Evolutionary conservation across 192 early-diverging fungal species (phyloP).

Genomic region (Backusella westeae): DNA sequence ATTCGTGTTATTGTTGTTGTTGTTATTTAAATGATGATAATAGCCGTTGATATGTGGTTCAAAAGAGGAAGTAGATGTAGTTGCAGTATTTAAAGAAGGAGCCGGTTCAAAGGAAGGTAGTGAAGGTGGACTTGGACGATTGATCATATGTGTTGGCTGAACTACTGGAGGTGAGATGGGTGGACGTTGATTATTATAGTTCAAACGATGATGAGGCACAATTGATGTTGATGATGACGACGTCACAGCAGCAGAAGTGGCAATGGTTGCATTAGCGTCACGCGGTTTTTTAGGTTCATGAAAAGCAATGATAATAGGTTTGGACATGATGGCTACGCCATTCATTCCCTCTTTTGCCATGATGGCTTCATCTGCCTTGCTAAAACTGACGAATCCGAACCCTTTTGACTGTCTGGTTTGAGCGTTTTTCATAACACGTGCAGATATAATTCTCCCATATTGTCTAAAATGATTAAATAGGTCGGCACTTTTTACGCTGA

Average conservation of each 20-base stretch:
- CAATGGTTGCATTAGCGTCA: not conserved
- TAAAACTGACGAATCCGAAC: conserved; percentile 95
- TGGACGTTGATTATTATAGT: not conserved
- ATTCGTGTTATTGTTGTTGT: not conserved
- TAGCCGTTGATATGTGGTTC: not conserved
- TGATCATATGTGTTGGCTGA: not conserved
- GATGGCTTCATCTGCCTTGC: conserved; percentile 84
- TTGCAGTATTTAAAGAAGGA: not conserved
- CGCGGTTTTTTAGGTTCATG: conserved; percentile 92
- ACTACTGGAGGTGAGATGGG: not conserved
- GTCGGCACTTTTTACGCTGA: conserved; percentile 87
- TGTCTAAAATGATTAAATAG: conserved; percentile 88
- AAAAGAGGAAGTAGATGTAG: not conserved
- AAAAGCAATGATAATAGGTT: conserved; percentile 89
- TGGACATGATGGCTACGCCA: conserved; percentile 72
- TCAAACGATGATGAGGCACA: not conserved
- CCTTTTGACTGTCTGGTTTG: conserved; percentile 75
- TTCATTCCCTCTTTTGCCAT: conserved; percentile 91
- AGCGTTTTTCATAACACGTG: conserved; percentile 81
- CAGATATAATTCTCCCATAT: conserved; percentile 87
- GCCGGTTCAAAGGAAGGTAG: not conserved
- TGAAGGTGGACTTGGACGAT: not conserved
- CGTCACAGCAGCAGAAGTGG: not conserved
- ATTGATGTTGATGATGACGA: not conserved
- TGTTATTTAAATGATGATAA: not conserved